These are phyloP conservation scores for Limnanthes douglasii DNA, from an alignment of 345 rosid species.

Conservation along the genomic window DNA sequence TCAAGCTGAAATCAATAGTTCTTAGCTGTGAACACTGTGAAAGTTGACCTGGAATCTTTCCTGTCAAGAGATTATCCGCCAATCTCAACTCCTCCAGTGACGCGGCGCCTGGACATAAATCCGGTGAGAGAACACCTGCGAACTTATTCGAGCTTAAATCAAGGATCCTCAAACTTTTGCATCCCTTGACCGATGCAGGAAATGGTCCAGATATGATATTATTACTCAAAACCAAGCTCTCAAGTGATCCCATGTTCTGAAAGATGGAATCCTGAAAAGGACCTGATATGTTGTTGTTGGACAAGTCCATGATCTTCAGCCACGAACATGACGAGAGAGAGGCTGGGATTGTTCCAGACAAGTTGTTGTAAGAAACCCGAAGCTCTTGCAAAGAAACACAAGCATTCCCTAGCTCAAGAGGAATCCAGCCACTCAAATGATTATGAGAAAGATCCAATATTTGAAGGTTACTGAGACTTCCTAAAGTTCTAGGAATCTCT, in stretches of 20 bases:
- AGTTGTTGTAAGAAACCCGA: slow-evolving; percentile 54
- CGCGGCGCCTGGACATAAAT: slow-evolving; percentile 75
- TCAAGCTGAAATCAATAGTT: slow-evolving; percentile 69
- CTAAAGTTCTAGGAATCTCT: slow-evolving; percentile 47
- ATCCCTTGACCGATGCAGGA: slow-evolving; percentile 50
- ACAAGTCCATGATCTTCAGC: slow-evolving; percentile 60
- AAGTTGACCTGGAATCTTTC: slow-evolving; percentile 56
- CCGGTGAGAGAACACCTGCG: slow-evolving; percentile 57
- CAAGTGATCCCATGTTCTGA: slow-evolving; percentile 36
- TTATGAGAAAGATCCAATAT: slow-evolving; percentile 69
- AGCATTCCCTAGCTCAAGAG: slow-evolving; percentile 52
- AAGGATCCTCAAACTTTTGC: slow-evolving; percentile 43
- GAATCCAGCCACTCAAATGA: slow-evolving; percentile 70
- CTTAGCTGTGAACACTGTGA: slow-evolving; percentile 72
- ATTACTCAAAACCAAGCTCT: slow-evolving; percentile 48
- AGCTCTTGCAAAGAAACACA: slow-evolving; percentile 53
- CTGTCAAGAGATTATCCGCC: slow-evolving; percentile 64
- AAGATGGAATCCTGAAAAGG: slow-evolving; percentile 53
- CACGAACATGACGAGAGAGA: slow-evolving; percentile 53
- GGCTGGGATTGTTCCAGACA: slow-evolving; percentile 58
- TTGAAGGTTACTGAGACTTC: slow-evolving; percentile 38
- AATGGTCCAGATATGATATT: slow-evolving; percentile 61
- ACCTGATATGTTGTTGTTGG: slow-evolving; percentile 81
- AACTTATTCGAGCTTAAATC: slow-evolving; percentile 78
- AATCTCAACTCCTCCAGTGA: slow-evolving; percentile 64